Evolutionary conservation across 1,284 basidiomycete species (phyloP), one percentile per base, ranked within the genome.

Genomic region (Pyrrhoderma lamaoense): DNA sequence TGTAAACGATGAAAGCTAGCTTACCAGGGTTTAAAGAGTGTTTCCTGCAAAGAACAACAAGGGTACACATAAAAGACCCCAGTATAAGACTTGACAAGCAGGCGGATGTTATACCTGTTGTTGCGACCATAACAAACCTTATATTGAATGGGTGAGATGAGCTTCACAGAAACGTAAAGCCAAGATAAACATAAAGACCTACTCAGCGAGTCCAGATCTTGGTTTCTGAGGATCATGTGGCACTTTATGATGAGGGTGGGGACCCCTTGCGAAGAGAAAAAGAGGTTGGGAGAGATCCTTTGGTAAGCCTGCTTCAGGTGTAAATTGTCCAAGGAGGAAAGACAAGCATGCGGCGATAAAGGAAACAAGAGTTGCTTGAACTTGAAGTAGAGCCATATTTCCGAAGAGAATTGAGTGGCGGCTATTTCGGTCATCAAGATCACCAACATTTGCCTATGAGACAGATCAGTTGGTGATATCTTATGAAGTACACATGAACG

Each of bases 361-460:
- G 2, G 91, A 90, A 9, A 98, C 92, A 3, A 91, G 80, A 0
- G 93, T 79, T 0, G 93, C 93, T 67, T 99, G 95, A 1, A 98
- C 87, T 63, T 97, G 94, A 0, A 99, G 76, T 8, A 98, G 74
- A 0, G 88, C 77, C 53, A 98, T 66, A 65, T 94, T 96, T 37
- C 93, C 93, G 1, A 81, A 60, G 36, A 98, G 77, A 49, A 96
- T 80, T 2, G 73, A 67, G 7, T 80, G 76, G 11, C 90, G 79
- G 7, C 75, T 76, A 2, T 67, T 63, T 0, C 82, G 79, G 18
- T 83, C 77, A 64, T 97, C 93, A 3, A 98, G 80, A 58, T 93
- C 85, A 49, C 94, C 93, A 44, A 94, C 84, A 60, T 96, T 91
- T 31, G 80, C 56, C 57, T 55, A 52, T 40, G 25, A 47, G n/a